Evolutionary conservation across 768 basidiomycete species (phyloP), one percentile per base, ranked within the genome.

Genomic region (Tylopilus sp.): DNA sequence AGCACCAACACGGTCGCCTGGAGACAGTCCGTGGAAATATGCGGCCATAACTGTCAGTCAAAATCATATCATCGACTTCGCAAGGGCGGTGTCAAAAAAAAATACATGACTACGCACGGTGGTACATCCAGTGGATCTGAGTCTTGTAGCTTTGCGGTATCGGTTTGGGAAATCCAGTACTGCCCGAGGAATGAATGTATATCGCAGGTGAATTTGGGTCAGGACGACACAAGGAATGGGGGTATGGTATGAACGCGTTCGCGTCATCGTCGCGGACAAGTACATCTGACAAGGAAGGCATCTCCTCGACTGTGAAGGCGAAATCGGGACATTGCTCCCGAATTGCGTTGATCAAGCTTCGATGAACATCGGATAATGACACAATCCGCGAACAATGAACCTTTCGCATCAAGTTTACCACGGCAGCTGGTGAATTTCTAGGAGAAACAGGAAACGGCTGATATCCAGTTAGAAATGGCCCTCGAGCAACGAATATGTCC

Each of bases 131-230:
- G 25, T 75, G 64, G 3, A 64, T 47, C 21, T 74, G 47, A 6
- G 57, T 55, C 23, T 54, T 59, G 46, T 71, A 64, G 1, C 65
- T 70, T 21, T 71, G 63, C 1, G 65, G 53, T 22, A 80, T 72
- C 2, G 73, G 55, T 50, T 76, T 78, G 0, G 79, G 77, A 35
- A 74, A 64, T 7, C 78, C 78, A 0, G 79, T 78, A 33, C 75
- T 78, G 11, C 78, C 63, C 0, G 56, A 64, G 3, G 63, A 64
- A 9, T 59, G 60, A 2, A 54, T 18, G 15, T 64, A 64, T 10
- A 59, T 43, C 1, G 46, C 47, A 2, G 53, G 45, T 1, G 21
- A 31, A 33, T 57, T 44, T 40, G 49, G 22, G 11, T 55, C 41
- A 12, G 57, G 59, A 5, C 47, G 52, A 4, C n/a, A 28, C 0